A percentile compares a stretch with the other conserved stretches of the same genome.
phyloP scores from a whole-genome alignment of 371 early-diverging fungal species.

The Syncephalastrum contaminatum region DNA sequence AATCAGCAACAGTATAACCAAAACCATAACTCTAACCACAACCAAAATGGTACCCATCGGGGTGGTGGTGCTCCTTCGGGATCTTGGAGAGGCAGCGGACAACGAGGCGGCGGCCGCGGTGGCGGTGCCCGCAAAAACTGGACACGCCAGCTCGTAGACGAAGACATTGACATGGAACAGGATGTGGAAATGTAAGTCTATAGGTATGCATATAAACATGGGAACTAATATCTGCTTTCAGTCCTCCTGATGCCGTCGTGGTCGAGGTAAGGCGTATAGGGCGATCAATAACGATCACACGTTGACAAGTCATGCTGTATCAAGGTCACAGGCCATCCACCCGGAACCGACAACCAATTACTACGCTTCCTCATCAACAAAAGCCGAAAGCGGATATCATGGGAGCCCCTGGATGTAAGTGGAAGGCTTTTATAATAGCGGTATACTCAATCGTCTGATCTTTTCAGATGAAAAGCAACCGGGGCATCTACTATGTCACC shows the following conservation, averaged over 20 bases:
- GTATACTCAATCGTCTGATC: not conserved
- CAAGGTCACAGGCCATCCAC: conserved; percentile 37
- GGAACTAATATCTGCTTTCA: conserved; percentile 1
- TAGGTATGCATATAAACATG: not conserved
- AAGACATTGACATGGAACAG: conserved; percentile 41
- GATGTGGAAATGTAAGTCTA: conserved; percentile 13
- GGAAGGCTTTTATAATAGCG: not conserved
- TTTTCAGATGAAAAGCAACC: conserved; percentile 17
- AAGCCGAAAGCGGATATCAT: conserved; percentile 29
- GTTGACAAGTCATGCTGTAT: not conserved
- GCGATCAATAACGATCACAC: not conserved
- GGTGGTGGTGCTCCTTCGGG: not conserved
- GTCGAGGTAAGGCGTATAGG: conserved; percentile 8
- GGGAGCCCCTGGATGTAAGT: conserved; percentile 39
- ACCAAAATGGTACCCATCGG: conserved; percentile 1
- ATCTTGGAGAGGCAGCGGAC: conserved; percentile 4
- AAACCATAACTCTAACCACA: conserved; percentile 15
- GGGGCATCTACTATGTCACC: conserved; percentile 18
- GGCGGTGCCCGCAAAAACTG: conserved; percentile 21
- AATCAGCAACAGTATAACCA: conserved; percentile 8
- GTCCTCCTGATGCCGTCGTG: conserved; percentile 12
- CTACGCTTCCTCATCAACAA: conserved; percentile 30
- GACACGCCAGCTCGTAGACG: conserved; percentile 33
- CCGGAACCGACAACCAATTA: conserved; percentile 31
- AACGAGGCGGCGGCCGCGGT: conserved; percentile 17